Conservation (phyloP, 371 early-diverging fungal genomes). For the Lichtheimia ornata region DNA sequence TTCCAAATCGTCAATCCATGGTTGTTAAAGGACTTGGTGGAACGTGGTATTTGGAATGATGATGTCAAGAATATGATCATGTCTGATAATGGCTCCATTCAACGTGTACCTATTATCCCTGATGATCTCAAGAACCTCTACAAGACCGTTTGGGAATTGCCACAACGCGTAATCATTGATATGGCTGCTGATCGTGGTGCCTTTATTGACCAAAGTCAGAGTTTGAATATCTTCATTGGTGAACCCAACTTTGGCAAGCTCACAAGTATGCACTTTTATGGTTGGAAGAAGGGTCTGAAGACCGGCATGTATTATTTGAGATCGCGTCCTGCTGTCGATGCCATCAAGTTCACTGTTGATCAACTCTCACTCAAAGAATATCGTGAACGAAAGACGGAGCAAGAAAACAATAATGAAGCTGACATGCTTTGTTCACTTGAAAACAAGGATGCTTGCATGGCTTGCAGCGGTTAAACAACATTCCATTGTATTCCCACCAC, state of each 20-base stretch:
- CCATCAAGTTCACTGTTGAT: conserved; percentile 92
- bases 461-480: conserved; percentile 75
- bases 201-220: conserved; percentile 99
- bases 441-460: conserved; percentile 88
- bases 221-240: conserved; percentile 96
- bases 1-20: conserved; percentile 99
- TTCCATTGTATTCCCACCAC: background rate
- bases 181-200: conserved; percentile 96
- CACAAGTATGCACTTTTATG: conserved; percentile 99
- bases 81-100: conserved; percentile 94
- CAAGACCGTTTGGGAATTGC: conserved; percentile 99
- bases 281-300: conserved; percentile 98
- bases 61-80: conserved; percentile 97
- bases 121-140: conserved; percentile 92
- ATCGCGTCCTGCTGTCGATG: conserved; percentile 96
- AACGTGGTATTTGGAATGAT: conserved; percentile 94
- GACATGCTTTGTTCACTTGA: conserved; percentile 84
- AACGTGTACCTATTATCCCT: conserved; percentile 78
- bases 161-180: conserved; percentile 85
- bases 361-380: conserved; percentile 54
- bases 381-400: conserved; percentile 5
- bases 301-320: conserved; percentile 99
- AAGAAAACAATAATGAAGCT: conserved; percentile 44
- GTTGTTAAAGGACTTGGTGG: conserved; percentile 93
- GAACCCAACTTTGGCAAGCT: conserved; percentile 91